Evolutionary conservation across 1,284 basidiomycete species (phyloP), one percentile per base, ranked within the genome.

Genomic region (Trichosporon faecale): DNA sequence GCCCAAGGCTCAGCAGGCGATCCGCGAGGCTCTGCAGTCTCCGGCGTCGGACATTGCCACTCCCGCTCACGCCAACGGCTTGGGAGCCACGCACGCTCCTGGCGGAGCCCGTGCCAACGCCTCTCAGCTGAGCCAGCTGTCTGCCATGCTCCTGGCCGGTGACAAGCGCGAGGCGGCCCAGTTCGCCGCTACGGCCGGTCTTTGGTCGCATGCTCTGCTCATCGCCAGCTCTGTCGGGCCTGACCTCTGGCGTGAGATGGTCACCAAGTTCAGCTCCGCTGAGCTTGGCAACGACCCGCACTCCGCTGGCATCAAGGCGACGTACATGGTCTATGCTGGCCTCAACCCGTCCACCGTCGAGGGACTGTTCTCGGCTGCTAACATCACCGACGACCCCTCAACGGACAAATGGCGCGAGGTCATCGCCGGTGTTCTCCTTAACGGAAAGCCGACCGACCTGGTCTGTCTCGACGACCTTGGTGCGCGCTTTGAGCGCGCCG

Each of bases 191-290:
- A 90, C 94, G 71, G 88, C 95, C 79, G 91, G 89, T 76, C 84
- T 99, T 73, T 99, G 95, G 95, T 90, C 94, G 0, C 97, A 99
- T 82, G 97, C 97, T 0, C 89, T 99, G 88, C 85, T 98, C 64
- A 95, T 99, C 72, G 90, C 97, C 8, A 95, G 93, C 78, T 91
- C 92, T 68, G 88, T 98, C 66, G 96, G 96, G 80, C 93, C 92
- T 76, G 94, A 96, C 37, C 88, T 93, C 5, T 98, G 95, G 94
- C 92, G 91, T 79, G 92, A 95, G 72, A 91, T 91, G 5, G 93
- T 96, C 0, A 88, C 87, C 46, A 91, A 95, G 72, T 99, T 99
- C 78, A 84, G 96, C 46, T 88, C 88, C 49, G 87, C 88, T 25
- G 97, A 98, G 79, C 85, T 99, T 7, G 87, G 88, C 7, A 80